Evolutionary conservation across 2,329 filamentous ascomycete species (phyloP), one percentile per base, ranked within the genome.

Genomic region (Sphaceloma murrayae): DNA sequence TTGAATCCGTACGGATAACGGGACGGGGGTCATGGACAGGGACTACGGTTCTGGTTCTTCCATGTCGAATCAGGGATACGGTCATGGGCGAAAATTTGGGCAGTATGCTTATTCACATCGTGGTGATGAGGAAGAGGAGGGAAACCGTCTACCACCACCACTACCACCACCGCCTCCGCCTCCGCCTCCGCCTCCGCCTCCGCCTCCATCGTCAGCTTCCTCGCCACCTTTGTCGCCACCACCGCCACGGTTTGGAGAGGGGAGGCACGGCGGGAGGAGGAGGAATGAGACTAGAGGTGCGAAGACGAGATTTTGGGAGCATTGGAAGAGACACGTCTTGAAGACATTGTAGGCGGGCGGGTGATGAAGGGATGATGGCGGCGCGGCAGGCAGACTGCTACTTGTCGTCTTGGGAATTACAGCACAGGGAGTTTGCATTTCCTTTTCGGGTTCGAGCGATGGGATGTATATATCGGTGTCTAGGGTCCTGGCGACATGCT

Each of bases 1-100:
- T 19, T 40, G 36, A 40, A 40, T 40, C 36, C 36, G 36, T 40
- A 40, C 36, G 36, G 36, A 40, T 9, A 40, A 40, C 36, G 36
- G 36, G 36, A 40, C 36, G 36, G 13, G 36, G 24, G 36, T 30
- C 36, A 38, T 13, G 14, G 29, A 13, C 3, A 31, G 29, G 4
- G 34, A 38, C 27, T 13, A 22, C 10, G n/a, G 19, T 5, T 38
- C 24, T 19, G 34, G 31, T 10, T 11, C n/a, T 8, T 14, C n/a
- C 9, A 18, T 13, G n/a, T 13, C 19, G 3, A 26, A 40, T 40
- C 27, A 10, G 9, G 36, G 14, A 8, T 9, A 30, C 16, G 24
- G 13, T n/a, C 30, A 40, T 30, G 24, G 22, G 13, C 22, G n/a
- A 40, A 10, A 16, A 7, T 13, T 17, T n/a, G 19, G 18, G 22